These are phyloP conservation scores for Colletotrichum sp. DNA, from an alignment of 2,329 filamentous ascomycete genomes.

Conservation along the genomic window DNA sequence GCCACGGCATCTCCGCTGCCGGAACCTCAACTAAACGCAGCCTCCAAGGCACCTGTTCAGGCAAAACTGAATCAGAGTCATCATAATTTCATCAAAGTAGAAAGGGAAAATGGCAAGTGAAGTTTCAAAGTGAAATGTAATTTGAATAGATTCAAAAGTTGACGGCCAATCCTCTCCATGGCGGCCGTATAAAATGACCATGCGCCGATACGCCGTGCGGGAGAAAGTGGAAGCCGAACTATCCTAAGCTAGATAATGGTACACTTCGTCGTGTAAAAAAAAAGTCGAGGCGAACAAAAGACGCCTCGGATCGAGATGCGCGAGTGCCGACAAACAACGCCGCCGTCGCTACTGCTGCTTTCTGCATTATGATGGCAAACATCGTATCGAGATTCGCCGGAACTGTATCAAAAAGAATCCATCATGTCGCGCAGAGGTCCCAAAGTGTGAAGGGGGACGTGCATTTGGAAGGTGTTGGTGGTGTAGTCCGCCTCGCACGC, in stretches of 20 bases:
- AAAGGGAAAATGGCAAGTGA: not conserved
- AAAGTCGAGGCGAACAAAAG: not conserved
- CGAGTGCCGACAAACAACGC: not conserved
- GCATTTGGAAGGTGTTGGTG: not conserved
- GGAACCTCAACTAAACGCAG: not conserved
- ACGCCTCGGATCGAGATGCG: not conserved
- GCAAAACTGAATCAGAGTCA: not conserved
- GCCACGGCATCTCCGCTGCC: not conserved
- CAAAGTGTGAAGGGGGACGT: not conserved
- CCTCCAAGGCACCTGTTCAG: not conserved
- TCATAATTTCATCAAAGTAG: not conserved
- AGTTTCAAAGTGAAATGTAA: not conserved
- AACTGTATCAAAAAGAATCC: not conserved
- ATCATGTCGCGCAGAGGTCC: conserved; percentile 14
- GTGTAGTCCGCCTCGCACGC: not conserved
- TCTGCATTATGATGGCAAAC: conserved; percentile 5
- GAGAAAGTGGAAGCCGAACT: conserved; percentile 7
- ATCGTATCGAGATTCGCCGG: not conserved
- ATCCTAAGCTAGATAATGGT: conserved; percentile 16
- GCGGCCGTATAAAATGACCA: conserved; percentile 12
- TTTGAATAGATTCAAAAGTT: not conserved
- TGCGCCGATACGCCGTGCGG: conserved; percentile 22
- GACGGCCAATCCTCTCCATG: not conserved
- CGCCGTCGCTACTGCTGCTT: not conserved
- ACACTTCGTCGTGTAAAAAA: conserved; percentile 5